These are phyloP conservation scores for Mortierella sp. DNA, from an alignment of 371 early-diverging fungal genomes.

Conservation along the genomic window DNA sequence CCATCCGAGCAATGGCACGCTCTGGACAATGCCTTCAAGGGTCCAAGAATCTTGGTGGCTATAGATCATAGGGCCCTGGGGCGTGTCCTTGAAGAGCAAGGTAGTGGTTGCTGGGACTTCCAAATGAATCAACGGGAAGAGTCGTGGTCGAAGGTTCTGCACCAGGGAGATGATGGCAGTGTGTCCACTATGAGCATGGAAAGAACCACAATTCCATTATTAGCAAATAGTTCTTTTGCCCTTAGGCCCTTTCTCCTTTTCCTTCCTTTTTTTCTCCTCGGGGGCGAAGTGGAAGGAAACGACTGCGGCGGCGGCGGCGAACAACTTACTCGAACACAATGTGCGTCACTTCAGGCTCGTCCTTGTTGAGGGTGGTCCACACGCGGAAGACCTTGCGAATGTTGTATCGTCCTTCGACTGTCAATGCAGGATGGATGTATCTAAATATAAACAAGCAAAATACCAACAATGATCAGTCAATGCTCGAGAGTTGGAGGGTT, in stretches of 20 bases:
- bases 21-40: constrained; percentile 69
- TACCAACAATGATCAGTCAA: not conserved
- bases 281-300: no score
- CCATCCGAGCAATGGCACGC: constrained; percentile 70
- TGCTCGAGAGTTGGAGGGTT: no score
- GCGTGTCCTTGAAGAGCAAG: constrained; percentile 62
- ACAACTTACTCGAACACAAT: constrained; percentile 67
- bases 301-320: no score
- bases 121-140: constrained; percentile 60
- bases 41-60: constrained; percentile 74
- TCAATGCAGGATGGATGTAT: constrained; percentile 64
- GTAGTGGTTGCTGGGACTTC: constrained; percentile 67
- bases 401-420: constrained; percentile 64
- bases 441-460: constrained; percentile 12
- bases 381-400: constrained; percentile 73
- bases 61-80: constrained; percentile 64
- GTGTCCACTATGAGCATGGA: constrained; percentile 52
- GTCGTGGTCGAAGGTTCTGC: constrained; percentile 63
- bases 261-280: no score
- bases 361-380: constrained; percentile 70
- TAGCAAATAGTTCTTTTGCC: not conserved
- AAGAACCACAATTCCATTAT: not conserved
- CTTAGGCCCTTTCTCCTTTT: no score
- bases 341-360: constrained; percentile 63
- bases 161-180: constrained; percentile 66